Base-by-base conservation (phyloP, 2,329 filamentous ascomycete species). In the Ophiostoma ips region DNA sequence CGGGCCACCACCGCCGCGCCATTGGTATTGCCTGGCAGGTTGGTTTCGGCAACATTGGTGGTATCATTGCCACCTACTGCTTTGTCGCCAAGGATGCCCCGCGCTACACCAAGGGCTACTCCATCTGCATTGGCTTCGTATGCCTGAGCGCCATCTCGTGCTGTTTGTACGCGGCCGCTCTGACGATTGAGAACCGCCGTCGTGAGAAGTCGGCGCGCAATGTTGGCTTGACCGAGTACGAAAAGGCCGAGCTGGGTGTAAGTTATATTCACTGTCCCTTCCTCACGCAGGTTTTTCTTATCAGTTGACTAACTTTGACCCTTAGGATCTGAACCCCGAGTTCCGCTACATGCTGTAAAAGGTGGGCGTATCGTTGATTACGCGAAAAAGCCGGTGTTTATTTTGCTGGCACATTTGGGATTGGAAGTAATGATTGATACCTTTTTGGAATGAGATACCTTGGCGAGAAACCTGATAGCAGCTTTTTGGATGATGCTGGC, bases 21-120 rank as follows among this genome's bases (percentile, higher is more conserved):
- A 76, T 88, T 15, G 84, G 84, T 12, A 77, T 77, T 9, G 84
- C 82, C 1, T 88, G 82, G 81, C 84, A 88, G 62, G 71, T 89
- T 40, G 82, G 81, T 0, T 87, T 88, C 56, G 84, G 84, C 11
- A 89, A 88, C 58, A 78, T 87, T 35, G 84, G 84, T 38, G 85
- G 84, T 24, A 87, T 89, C 59, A 81, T 89, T 53, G 75, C 84
- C 12, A 86, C 84, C 0, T 88, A 80, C 64, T 69, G 77, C 1
- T 87, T 87, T 63, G 60, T 84, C 16, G 61, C 66, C 21, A 73
- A 69, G 48, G 87, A 95, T 61, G 75, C 76, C 2, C 86, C 85
- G 1, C 62, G 65, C 43, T 94, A 83, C 64, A 75, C 69, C 7
- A 79, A 73, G 1, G 89, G 88, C 0, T 94, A 92, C 65, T 75